Conservation (phyloP, 345 rosid genomes). For the Syzygium grande region DNA sequence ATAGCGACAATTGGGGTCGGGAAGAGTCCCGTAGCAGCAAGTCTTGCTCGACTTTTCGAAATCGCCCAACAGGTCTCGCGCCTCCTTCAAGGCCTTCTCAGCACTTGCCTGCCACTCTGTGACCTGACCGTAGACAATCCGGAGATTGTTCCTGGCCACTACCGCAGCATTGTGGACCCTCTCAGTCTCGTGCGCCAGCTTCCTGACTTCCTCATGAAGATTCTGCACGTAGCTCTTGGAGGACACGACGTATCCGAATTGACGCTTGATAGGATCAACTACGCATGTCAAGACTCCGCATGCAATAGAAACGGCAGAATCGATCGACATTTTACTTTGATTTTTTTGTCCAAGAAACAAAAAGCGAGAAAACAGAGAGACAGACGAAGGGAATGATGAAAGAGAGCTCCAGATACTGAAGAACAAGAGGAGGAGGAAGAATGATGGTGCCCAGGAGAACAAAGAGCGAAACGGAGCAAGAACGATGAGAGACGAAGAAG, state of each 20-base stretch:
- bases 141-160: not conserved
- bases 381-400: not conserved
- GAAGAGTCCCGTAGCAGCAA: not conserved
- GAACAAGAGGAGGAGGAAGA: not conserved
- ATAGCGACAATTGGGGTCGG: not conserved
- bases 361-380: not conserved
- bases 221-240: not conserved
- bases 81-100: not conserved
- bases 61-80: accelerated
- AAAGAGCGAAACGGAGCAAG: not conserved
- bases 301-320: not conserved
- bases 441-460: not conserved
- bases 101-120: not conserved
- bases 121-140: accelerated
- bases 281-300: not conserved
- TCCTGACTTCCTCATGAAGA: not conserved
- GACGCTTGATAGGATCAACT: not conserved
- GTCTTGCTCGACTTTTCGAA: not conserved
- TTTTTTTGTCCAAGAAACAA: not conserved
- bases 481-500: not conserved
- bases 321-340: not conserved
- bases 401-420: not conserved
- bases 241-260: no score
- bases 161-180: accelerated
- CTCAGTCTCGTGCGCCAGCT: not conserved